Base-by-base conservation (phyloP, 345 rosid genomes). In the Gossypium stocksii region DNA sequence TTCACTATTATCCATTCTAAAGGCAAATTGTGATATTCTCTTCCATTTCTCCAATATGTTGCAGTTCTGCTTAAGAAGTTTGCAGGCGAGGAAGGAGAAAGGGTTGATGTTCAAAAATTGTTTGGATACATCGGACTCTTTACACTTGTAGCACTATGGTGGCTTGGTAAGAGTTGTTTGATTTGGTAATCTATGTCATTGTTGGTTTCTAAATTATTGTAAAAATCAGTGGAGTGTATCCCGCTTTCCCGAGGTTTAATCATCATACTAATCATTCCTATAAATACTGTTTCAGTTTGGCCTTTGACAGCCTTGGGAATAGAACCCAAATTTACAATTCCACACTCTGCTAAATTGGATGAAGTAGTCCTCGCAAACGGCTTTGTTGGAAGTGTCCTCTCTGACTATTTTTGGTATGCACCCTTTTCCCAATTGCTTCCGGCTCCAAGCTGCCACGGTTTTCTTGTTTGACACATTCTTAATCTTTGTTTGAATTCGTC, bases 61-160 rank as follows among this genome's bases (percentile, higher is more conserved):
- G 79, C 97, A 96, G 99, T 96, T 78, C 98, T 96, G 73, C 97
- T 96, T 49, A 96, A 93, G 81, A 96, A 96, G 86, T 89, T 93
- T 71, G 86, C 93, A 1, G 99, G 99, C 16, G 99, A 91, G 78
- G 99, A 89, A 89, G 98, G 98, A 76, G 97, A 88, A 84, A 85
- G 93, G 57, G 87, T 85, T 76, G 98, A 93, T 80, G 95, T 96
- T 80, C 98, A 96, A 78, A 96, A 93, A 90, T 79, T 96, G 81
- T 96, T 96, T 75, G 99, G 99, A 65, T 96, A 93, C 77, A 90
- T 96, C 29, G 99, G 99, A 75, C 78, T 96, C 74, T 96, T 96
- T 80, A 96, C 98, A 5, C 93, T 96, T 79, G 91, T 96, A 78
- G 92, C 98, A 68, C 93, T 96, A 16, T 96, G 99, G 99, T 95